Conservation (phyloP, 2,329 filamentous ascomycete species). For the Diaporthe amygdali region DNA sequence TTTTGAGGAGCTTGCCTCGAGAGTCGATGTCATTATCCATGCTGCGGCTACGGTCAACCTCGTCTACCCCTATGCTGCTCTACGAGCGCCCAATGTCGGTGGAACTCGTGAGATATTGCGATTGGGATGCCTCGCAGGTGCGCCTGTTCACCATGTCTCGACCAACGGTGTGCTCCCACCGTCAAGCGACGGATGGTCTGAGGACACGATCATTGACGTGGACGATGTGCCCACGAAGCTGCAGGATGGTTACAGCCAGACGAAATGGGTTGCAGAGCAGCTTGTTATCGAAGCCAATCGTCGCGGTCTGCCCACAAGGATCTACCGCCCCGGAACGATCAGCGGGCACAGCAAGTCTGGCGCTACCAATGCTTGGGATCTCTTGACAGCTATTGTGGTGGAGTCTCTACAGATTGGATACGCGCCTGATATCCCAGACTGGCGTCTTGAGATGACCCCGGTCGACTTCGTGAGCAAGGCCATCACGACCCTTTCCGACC, state of each 20-base stretch:
- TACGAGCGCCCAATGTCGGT: slow-evolving; percentile 77
- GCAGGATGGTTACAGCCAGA: slow-evolving; percentile 77
- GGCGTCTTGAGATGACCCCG: slow-evolving; percentile 84
- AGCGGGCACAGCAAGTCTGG: slow-evolving; percentile 78
- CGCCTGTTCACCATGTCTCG: slow-evolving; percentile 79
- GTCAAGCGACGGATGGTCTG: slow-evolving; percentile 72
- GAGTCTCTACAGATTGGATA: slow-evolving; percentile 77
- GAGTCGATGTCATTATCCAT: slow-evolving; percentile 77
- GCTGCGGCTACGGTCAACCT: slow-evolving; percentile 80
- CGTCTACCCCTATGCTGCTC: slow-evolving; percentile 80
- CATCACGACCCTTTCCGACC: slow-evolving; percentile 72
- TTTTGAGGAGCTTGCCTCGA: slow-evolving; percentile 68
- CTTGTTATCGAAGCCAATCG: slow-evolving; percentile 72
- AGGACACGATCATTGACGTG: slow-evolving; percentile 70
- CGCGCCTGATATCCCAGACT: slow-evolving; percentile 73
- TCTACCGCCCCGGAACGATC: slow-evolving; percentile 78
- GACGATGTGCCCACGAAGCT: slow-evolving; percentile 73
- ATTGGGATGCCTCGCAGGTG: slow-evolving; percentile 68
- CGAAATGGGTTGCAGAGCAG: slow-evolving; percentile 82
- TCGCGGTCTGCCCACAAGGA: slow-evolving; percentile 72
- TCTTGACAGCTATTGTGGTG: slow-evolving; percentile 76
- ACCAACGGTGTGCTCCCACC: slow-evolving; percentile 81
- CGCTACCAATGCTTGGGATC: slow-evolving; percentile 78
- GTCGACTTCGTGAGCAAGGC: slow-evolving; percentile 81
- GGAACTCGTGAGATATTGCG: slow-evolving; percentile 79